Base-by-base conservation (phyloP, 805 yeast genomes). In the Pachysolen tannophilus region DNA sequence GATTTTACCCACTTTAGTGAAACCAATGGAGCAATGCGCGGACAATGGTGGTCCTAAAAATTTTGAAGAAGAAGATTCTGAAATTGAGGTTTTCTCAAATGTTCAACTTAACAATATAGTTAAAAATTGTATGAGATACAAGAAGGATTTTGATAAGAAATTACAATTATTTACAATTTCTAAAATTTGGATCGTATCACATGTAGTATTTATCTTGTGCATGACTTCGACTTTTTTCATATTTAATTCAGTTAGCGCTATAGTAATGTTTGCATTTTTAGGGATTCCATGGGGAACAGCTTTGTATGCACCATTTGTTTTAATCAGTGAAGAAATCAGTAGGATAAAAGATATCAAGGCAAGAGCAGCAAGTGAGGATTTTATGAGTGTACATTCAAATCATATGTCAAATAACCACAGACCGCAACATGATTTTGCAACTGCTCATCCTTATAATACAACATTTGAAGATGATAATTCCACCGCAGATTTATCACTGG, bases 251-350 rank as follows among this genome's bases (percentile, higher is more conserved):
- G 35, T 35, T 1, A 56, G 50, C 9, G 81, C 78, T 1, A 65
- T 74, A 7, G 42, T 57, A 0, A 48, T 76, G 48, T 69, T 76
- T 43, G 75, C 64, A 0, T 45, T 75, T 11, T 49, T 75, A 29
- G 83, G 83, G 3, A 55, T 76, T 15, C 68, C 81, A 0, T 77
- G 83, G 83, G 82, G 82, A 1, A 63, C 63, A 39, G 77, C 81
- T 0, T 60, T 74, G 13, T 77, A 83, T 83, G 75, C 78, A 3
- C 83, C 83, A 6, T 77, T 75, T 50, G 75, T 75, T 1, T 46
- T 77, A 26, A 73, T 77, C 8, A 69, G 79, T 23, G 78, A 73
- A 44, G 79, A 73, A 41, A 60, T 72, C 13, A 60, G 75, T 20
- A 53, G 76, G 35, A 67, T 72, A 20, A 70, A 67, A 41, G 73